Evolutionary conservation across 208 protist species (phyloP), one percentile per base, ranked within the genome.

Genomic region (Trypanosoma rangeli): DNA sequence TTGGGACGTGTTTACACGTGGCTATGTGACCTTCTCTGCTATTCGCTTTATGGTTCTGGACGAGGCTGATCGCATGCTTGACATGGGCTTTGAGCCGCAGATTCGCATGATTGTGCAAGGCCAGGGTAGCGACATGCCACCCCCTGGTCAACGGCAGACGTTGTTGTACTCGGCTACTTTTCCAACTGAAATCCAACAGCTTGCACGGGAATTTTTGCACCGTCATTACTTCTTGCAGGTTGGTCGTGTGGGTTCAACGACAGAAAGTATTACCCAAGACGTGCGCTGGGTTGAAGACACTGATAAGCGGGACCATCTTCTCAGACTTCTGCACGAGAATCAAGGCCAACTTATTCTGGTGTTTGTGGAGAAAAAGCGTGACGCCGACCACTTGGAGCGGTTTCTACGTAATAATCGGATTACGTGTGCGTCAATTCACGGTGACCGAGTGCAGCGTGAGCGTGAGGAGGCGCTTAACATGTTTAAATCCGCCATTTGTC

Each of bases 81-180:
- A 99, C 82, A 99, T 99, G 98, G 99, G 98, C 68, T 99, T 99
- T 73, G 98, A 99, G 85, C 98, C 97, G 42, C 98, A 99, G 85
- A 99, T 99, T 65, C 96, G 98, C 58, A 85, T 93, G 69, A 99
- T 99, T 78, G 96, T 99, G 13, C 90, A 98, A 68, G 94, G 97
- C 71, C 90, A 90, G 7, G 80, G 99, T 53, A 89, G 90, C 42
- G 96, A 97, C 76, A 98, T 99, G 97, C 95, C 95, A 8, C 78
- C 59, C n/a, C 76, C 98, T 22, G 95, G 95, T 10, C 87, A 99
- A 67, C 90, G 98, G 55, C 99, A 99, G 85, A 99, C 99, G 49
- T 86, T 99, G 33, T 94, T 99, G 80, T 99, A 99, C 89, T 98
- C 91, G 28, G 99, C 99, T 48, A 99, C 99, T 44, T 99, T 99